Conservation (phyloP, 2,329 filamentous ascomycete species). For the Claviceps pusilla region DNA sequence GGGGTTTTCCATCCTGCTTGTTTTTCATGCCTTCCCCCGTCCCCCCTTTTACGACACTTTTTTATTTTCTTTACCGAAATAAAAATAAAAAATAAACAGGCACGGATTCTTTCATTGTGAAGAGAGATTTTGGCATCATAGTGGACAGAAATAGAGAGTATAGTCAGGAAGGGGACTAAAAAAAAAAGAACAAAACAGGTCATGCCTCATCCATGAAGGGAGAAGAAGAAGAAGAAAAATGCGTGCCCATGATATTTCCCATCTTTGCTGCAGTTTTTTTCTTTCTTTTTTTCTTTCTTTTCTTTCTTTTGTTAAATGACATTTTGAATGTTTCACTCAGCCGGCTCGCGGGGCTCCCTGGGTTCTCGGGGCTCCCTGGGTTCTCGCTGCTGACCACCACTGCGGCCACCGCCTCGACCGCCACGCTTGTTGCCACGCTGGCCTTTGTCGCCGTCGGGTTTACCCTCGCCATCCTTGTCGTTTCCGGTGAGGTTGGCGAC, state of each 20-base stretch:
- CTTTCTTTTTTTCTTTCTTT: not conserved
- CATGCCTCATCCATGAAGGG: not conserved
- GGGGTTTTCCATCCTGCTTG: not conserved
- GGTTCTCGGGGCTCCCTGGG: constrained; percentile 30
- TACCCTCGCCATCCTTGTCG: constrained; percentile 36
- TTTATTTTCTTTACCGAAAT: not conserved
- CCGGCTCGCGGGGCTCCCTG: constrained; percentile 18
- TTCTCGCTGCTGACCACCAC: constrained; percentile 37
- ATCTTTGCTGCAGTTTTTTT: constrained; percentile 2
- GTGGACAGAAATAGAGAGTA: not conserved
- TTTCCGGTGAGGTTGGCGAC: constrained; percentile 48
- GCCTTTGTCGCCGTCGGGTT: constrained; percentile 28
- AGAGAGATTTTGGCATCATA: not conserved
- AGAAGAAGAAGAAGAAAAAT: not conserved
- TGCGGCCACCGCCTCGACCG: constrained; percentile 35
- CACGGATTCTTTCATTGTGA: not conserved
- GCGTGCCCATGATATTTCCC: not conserved
- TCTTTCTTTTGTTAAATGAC: not conserved
- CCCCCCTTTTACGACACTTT: not conserved
- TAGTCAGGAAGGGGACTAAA: not conserved
- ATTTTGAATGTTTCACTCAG: constrained; percentile 15
- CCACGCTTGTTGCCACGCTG: constrained; percentile 37
- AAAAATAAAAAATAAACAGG: too few relatives aligned
- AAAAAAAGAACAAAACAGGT: not conserved
- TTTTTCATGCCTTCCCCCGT: not conserved